Percentiles rank a stretch among this genome's conserved stretches.
These are phyloP conservation scores for Calycina herbarum DNA, from an alignment of 2,329 filamentous ascomycete species.

Conservation along the genomic window DNA sequence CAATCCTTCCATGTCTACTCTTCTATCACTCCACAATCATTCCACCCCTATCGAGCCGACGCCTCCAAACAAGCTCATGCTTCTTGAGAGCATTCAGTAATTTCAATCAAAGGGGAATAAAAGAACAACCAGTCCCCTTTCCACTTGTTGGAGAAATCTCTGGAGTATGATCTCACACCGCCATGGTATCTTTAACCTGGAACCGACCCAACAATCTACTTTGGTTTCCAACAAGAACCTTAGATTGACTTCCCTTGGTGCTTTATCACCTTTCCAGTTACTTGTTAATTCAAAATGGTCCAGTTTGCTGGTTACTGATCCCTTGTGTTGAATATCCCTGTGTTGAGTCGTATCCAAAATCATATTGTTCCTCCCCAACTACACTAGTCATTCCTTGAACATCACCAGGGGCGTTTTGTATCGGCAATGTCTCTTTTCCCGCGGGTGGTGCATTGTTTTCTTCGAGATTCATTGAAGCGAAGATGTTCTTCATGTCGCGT, in stretches of 20 bases:
- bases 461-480: conserved; percentile 60
- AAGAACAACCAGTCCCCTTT: too few relatives aligned
- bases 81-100: too few relatives aligned
- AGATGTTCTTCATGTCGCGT: conserved; percentile 73
- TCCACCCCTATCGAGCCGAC: too few relatives aligned
- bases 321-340: conserved; percentile 19
- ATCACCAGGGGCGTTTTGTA: conserved; percentile 3
- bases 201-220: neutral
- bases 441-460: conserved; percentile 6
- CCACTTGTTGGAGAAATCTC: too few relatives aligned
- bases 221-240: neutral
- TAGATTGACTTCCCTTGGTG: neutral
- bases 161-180: too few relatives aligned
- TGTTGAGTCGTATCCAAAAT: conserved; percentile 18
- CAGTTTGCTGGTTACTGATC: neutral
- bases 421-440: neutral
- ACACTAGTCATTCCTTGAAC: conserved; percentile 15
- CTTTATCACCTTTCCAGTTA: neutral
- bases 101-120: too few relatives aligned
- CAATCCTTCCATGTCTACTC: neutral
- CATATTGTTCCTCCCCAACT: conserved; percentile 22
- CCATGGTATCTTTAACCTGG: too few relatives aligned
- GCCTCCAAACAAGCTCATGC: too few relatives aligned
- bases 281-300: neutral
- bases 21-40: neutral